Evolutionary conservation across 1,284 basidiomycete species (phyloP).

Genomic region (Ustilago hordei): DNA sequence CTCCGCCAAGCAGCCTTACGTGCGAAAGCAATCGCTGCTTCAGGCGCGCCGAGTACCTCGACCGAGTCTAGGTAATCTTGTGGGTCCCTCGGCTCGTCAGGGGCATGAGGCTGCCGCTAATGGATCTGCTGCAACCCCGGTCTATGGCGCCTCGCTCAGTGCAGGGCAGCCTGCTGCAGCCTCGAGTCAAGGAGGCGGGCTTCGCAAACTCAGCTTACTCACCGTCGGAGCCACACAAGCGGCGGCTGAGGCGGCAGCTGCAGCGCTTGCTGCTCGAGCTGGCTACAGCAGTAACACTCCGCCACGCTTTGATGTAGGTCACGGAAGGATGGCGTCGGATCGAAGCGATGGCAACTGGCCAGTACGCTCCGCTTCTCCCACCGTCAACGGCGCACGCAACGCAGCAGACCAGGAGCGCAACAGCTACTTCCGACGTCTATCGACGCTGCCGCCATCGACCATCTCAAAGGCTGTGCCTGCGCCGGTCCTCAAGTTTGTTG

Average conservation of each 20-base stretch:
- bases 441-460: conserved; percentile 78
- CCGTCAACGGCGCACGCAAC: conserved; percentile 75
- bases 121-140: background rate
- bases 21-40: conserved; percentile 16
- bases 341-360: conserved; percentile 34
- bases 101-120: conserved; percentile 12
- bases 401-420: conserved; percentile 76
- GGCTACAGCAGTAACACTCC: conserved; percentile 40
- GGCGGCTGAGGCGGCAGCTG: conserved; percentile 60
- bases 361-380: conserved; percentile 39
- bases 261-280: conserved; percentile 47
- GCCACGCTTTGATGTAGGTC: conserved; percentile 36
- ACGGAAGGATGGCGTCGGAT: conserved; percentile 41
- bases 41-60: conserved; percentile 28
- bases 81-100: conserved; percentile 11
- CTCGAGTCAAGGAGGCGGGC: conserved; percentile 39
- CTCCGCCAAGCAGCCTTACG: background rate
- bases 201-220: conserved; percentile 60
- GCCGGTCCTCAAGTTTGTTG: conserved; percentile 80
- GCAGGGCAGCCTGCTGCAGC: conserved; percentile 5
- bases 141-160: background rate
- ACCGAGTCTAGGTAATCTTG: conserved; percentile 21
- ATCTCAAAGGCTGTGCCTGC: conserved; percentile 80
- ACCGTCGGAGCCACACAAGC: conserved; percentile 60
- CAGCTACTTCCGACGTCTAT: conserved; percentile 86